Evolutionary conservation across 2,329 filamentous ascomycete species (phyloP).

Genomic region (Myriosclerotinia duriaeana): DNA sequence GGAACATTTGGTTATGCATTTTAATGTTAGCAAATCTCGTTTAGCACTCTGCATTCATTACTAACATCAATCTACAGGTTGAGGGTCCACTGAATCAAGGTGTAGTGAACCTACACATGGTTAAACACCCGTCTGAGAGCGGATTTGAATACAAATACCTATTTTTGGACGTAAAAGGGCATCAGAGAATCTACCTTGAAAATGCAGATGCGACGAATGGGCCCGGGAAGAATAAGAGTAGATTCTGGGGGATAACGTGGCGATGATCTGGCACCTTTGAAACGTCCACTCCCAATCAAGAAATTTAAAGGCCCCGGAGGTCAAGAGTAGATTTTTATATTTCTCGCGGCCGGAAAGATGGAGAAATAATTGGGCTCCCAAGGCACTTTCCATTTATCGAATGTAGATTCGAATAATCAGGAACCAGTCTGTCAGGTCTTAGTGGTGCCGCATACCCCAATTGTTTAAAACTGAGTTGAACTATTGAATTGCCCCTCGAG

Average conservation of each 20-base stretch:
- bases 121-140: slow-evolving; percentile 62
- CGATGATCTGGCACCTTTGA: slow-evolving; percentile 24
- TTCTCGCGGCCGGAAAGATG: too few species aligned
- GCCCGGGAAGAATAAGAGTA: slow-evolving; percentile 37
- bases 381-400: too few species aligned
- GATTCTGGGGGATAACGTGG: slow-evolving; percentile 40
- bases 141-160: slow-evolving; percentile 81
- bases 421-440: too few species aligned
- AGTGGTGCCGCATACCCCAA: too few species aligned
- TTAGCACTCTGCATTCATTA: not conserved
- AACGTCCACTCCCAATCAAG: not conserved
- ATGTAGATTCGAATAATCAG: too few species aligned
- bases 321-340: too few species aligned
- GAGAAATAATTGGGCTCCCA: too few species aligned
- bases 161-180: slow-evolving; percentile 74
- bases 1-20: slow-evolving; percentile 81
- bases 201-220: slow-evolving; percentile 49
- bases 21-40: slow-evolving; percentile 61
- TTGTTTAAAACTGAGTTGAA: too few species aligned
- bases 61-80: slow-evolving; percentile 50
- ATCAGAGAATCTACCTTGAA: slow-evolving; percentile 64
- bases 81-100: slow-evolving; percentile 75
- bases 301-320: not conserved
- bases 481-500: too few species aligned
- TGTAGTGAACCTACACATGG: slow-evolving; percentile 74